Percentiles rank a stretch among this genome's conserved stretches.
phyloP scores from a whole-genome alignment of 177 flowering plant species.

The Vitis hybrid region DNA sequence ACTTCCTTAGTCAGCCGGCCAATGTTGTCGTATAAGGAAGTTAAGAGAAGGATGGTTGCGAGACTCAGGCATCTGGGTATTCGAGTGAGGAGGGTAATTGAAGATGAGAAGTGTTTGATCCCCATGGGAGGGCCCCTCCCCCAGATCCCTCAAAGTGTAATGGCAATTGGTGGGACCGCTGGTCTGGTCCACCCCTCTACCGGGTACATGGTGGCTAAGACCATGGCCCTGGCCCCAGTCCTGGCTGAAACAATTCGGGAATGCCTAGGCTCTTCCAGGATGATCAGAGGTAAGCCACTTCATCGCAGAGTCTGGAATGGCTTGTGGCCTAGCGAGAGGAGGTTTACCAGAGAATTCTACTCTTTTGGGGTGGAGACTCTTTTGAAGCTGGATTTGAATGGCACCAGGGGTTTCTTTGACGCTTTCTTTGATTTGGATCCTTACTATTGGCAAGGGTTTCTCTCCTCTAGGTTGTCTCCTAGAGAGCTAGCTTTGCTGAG shows the following conservation, averaged over 20 bases:
- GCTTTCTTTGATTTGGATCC: slow-evolving; percentile 74
- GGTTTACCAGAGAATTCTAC: slow-evolving; percentile 51
- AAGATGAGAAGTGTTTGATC: slow-evolving; percentile 77
- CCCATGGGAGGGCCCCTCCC: slow-evolving; percentile 93
- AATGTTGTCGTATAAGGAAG: slow-evolving; percentile 47
- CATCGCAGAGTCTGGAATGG: slow-evolving; percentile 54
- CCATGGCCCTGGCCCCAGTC: slow-evolving; percentile 43
- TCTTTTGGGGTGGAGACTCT: slow-evolving; percentile 76
- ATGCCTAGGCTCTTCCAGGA: slow-evolving; percentile 71
- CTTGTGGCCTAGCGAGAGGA: slow-evolving; percentile 63
- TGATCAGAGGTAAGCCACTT: slow-evolving; percentile 66
- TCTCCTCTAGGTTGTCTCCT: slow-evolving; percentile 55
- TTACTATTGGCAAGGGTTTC: slow-evolving; percentile 68
- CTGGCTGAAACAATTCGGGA: slow-evolving; percentile 51
- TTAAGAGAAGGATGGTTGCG: slow-evolving; percentile 70
- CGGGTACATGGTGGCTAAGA: slow-evolving; percentile 62
- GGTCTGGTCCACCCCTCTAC: slow-evolving; percentile 79
- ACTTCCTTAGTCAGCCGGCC: slow-evolving; percentile 80
- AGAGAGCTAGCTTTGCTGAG: slow-evolving; percentile 52
- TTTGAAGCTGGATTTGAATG: slow-evolving; percentile 64
- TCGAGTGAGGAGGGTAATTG: slow-evolving; percentile 60
- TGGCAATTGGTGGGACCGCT: slow-evolving; percentile 65
- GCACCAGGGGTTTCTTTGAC: slow-evolving; percentile 67
- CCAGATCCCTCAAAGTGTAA: slow-evolving; percentile 53
- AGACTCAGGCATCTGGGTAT: slow-evolving; percentile 75